Conservation (phyloP, 805 yeast genomes). For the Priceomyces medius region DNA sequence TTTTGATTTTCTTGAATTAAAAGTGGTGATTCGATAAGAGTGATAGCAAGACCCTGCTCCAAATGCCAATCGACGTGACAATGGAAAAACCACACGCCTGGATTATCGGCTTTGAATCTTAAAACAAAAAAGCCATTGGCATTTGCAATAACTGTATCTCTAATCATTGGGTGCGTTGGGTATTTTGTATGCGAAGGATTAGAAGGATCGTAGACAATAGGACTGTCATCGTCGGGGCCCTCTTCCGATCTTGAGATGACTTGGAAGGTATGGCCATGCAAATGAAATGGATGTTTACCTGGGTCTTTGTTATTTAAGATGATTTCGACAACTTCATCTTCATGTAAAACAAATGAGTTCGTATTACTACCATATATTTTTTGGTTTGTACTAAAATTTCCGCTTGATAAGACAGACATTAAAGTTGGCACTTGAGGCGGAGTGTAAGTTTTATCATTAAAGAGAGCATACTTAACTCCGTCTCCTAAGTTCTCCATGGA, state of each 20-base stretch:
- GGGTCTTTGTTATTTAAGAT: constrained; percentile 84
- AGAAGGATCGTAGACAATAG: constrained; percentile 46
- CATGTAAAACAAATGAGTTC: constrained; percentile 66
- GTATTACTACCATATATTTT: constrained; percentile 77
- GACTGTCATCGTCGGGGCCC: constrained; percentile 50
- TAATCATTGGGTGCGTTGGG: constrained; percentile 76
- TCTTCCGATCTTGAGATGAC: constrained; percentile 68
- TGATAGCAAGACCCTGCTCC: constrained; percentile 86
- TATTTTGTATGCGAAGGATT: constrained; percentile 31
- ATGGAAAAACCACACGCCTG: constrained; percentile 99
- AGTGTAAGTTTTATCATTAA: constrained; percentile 80
- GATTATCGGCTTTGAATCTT: constrained; percentile 89
- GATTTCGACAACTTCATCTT: constrained; percentile 71
- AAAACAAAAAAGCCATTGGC: constrained; percentile 84
- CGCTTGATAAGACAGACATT: constrained; percentile 73
- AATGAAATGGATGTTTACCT: constrained; percentile 96
- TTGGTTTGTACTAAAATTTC: constrained; percentile 53
- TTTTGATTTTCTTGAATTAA: constrained; percentile 47
- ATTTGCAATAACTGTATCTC: constrained; percentile 78
- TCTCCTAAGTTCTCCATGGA: constrained; percentile 78
- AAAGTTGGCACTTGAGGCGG: constrained; percentile 85
- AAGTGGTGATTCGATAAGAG: constrained; percentile 80
- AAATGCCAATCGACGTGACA: constrained; percentile 99
- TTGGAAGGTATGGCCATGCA: constrained; percentile 94
- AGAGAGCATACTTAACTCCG: constrained; percentile 95